Evolutionary conservation across 257 asterid species (phyloP).

Genomic region (Petunia secreta): DNA sequence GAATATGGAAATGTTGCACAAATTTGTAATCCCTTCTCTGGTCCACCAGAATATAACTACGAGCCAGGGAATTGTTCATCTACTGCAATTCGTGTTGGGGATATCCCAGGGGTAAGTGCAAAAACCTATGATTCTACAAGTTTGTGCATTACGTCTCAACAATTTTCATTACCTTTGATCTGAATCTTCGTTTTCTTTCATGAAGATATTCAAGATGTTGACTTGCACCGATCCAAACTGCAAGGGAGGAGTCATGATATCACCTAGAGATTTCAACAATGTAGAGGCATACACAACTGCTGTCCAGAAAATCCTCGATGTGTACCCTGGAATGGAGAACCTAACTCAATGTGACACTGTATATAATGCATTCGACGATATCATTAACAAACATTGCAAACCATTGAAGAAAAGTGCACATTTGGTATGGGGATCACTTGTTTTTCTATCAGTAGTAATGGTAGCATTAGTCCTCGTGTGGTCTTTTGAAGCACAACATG

Average conservation of each 20-base stretch:
- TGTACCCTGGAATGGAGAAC: constrained; percentile 74
- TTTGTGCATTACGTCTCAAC: neutral
- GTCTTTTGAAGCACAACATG: constrained; percentile 45
- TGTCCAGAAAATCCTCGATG: constrained; percentile 63
- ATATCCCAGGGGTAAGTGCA: constrained; percentile 54
- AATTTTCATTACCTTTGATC: neutral
- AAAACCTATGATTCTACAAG: neutral
- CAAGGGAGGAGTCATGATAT: constrained; percentile 66
- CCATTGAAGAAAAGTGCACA: constrained; percentile 58
- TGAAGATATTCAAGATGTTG: constrained; percentile 49
- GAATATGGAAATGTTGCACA: constrained; percentile 64
- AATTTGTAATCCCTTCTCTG: constrained; percentile 87
- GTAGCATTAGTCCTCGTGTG: constrained; percentile 54
- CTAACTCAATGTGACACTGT: constrained; percentile 73
- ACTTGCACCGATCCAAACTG: constrained; percentile 66
- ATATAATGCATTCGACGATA: constrained; percentile 56
- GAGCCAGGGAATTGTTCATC: constrained; percentile 61
- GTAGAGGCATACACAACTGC: constrained; percentile 61
- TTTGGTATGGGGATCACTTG: constrained; percentile 64
- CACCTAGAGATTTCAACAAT: constrained; percentile 48
- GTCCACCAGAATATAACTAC: constrained; percentile 66
- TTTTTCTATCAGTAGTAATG: constrained; percentile 59
- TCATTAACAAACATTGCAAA: constrained; percentile 59
- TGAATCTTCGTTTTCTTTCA: neutral
- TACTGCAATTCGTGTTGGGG: constrained; percentile 56